Evolutionary conservation across 2,329 filamentous ascomycete species (phyloP).

Genomic region (Tricladium varicosporioides): DNA sequence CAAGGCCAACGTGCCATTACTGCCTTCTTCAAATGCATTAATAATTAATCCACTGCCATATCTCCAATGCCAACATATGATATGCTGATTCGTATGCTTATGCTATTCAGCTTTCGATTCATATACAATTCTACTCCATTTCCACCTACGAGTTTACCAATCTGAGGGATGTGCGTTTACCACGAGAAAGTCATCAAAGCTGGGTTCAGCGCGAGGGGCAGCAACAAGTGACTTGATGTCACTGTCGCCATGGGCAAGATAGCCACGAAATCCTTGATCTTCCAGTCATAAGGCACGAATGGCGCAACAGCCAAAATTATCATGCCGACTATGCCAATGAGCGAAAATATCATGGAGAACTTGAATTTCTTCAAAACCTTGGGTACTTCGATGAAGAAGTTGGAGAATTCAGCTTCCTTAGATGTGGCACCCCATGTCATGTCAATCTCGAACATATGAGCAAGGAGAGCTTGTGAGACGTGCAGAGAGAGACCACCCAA

Average conservation of each 20-base stretch:
- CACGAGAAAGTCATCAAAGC: constrained; percentile 78
- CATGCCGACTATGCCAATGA: constrained; percentile 54
- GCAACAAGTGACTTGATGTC: constrained; percentile 64
- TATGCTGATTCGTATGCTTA: too few species aligned
- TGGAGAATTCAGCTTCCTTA: constrained; percentile 78
- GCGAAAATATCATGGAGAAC: constrained; percentile 38
- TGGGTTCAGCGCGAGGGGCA: constrained; percentile 75
- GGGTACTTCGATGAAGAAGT: constrained; percentile 82
- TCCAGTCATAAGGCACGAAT: constrained; percentile 65
- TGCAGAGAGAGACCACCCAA: constrained; percentile 79
- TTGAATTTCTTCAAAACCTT: constrained; percentile 75
- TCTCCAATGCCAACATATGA: neutral
- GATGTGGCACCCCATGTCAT: constrained; percentile 84
- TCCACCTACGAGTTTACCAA: neutral
- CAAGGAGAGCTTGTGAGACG: constrained; percentile 74
- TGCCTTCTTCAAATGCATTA: neutral
- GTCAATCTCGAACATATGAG: constrained; percentile 82
- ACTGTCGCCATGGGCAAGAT: constrained; percentile 75
- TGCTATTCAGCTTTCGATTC: neutral
- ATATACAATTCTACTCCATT: neutral
- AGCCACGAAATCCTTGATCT: constrained; percentile 69
- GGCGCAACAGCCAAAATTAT: constrained; percentile 61
- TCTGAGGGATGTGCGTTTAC: constrained; percentile 40
- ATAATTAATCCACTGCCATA: constrained; percentile 1
- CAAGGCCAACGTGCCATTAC: too few species aligned